A percentile compares a stretch with the other conserved stretches of the same genome.
Conservation (phyloP, 2,329 filamentous ascomycete species). For the Apiospora saccharicola region DNA sequence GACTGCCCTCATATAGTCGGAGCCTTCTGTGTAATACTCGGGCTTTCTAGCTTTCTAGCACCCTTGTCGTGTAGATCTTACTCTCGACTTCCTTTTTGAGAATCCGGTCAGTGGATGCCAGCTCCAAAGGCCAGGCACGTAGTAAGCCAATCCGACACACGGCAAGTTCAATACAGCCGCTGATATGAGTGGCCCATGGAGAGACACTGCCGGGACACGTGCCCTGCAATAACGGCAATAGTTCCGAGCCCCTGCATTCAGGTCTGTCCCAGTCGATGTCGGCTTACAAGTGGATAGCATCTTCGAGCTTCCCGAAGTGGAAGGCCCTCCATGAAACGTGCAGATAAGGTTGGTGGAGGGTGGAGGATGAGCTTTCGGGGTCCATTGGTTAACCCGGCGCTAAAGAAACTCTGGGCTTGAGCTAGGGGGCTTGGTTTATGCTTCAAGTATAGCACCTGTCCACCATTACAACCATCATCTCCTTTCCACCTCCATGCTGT, state of each 20-base stretch:
- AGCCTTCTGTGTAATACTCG: background rate
- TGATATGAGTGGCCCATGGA: background rate
- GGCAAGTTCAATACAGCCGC: background rate
- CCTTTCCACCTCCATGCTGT: background rate
- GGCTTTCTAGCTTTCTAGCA: background rate
- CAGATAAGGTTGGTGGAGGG: conserved; percentile 3
- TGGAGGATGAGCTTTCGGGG: background rate
- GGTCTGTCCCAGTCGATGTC: background rate
- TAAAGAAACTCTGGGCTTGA: background rate
- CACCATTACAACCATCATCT: background rate
- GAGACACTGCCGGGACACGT: conserved; percentile 9
- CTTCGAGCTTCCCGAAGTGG: conserved; percentile 4
- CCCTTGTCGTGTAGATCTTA: background rate
- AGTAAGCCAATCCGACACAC: background rate
- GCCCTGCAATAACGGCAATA: background rate
- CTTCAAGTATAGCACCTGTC: background rate
- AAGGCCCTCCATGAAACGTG: conserved; percentile 7
- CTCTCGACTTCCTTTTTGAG: background rate
- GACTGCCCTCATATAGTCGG: background rate
- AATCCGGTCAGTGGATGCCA: background rate
- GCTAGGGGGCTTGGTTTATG: background rate
- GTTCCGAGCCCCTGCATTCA: background rate
- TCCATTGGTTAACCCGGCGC: conserved; percentile 9
- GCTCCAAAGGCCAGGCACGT: background rate
- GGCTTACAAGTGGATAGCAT: background rate